Evolutionary conservation across 768 basidiomycete species (phyloP), one percentile per base, ranked within the genome.

Genomic region (Cyclocybe aegerita): DNA sequence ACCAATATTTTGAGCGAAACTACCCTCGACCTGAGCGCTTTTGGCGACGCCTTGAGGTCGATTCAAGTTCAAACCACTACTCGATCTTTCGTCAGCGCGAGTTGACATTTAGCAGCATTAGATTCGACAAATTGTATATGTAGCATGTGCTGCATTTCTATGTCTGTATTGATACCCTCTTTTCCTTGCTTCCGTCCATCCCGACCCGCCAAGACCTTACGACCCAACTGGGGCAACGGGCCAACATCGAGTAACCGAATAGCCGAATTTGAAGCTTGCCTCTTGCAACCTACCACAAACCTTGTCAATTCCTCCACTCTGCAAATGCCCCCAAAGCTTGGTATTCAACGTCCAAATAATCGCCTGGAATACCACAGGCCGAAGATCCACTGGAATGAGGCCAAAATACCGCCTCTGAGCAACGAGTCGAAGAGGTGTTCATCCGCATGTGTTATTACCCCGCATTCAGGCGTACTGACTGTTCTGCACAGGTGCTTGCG

Each of bases 361-460:
- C 73, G 80, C 31, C 70, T 79, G 11, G 67, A 70, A 42, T 82
- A 74, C 51, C 81, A 82, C 61, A 63, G 77, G 34, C 76, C 75
- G 10, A 72, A 68, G 41, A 65, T 77, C 35, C 65, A 63, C 1
- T 58, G 76, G 36, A 61, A 67, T 39, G 68, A 71, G 31, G 69
- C 72, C 1, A 68, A 67, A 4, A 76, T 82, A 29, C 78, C 81
- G 0, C 67, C 73, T 4, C 67, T 82, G 14, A 82, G 68, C 16
- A 58, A 70, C 8, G 75, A 81, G 55, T 80, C 80, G n/a, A 79
- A 74, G 64, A 66, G 62, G 81, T 79, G 31, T 37, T 37, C 36
- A 37, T 37, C 3, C 11, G 11, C 15, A 37, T 15, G 15, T 15
- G 36, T 37, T 31, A 11, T 29, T 34, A 30, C 3, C 29, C 11